phyloP scores from a whole-genome alignment of 768 basidiomycete species.

The Antrodiella citrinella region DNA sequence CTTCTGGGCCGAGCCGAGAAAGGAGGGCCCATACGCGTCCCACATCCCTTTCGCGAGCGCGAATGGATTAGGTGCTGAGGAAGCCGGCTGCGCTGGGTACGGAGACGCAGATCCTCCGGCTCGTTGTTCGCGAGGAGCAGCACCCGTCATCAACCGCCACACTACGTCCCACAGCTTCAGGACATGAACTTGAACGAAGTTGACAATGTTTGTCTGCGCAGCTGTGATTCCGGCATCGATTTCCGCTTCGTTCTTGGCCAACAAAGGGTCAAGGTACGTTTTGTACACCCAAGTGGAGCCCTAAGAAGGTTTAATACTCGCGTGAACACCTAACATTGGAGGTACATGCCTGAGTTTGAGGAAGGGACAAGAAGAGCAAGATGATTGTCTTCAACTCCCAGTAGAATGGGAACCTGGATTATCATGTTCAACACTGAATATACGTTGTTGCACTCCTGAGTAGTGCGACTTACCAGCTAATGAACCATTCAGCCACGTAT shows the following conservation, averaged over 20 bases:
- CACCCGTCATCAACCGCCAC: slow-evolving; percentile 36
- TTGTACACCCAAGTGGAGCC: slow-evolving; percentile 62
- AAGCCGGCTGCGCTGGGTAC: slow-evolving; percentile 15
- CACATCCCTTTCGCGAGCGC: slow-evolving; percentile 19
- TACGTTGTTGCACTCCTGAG: slow-evolving; percentile 2
- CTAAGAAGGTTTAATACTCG: slow-evolving; percentile 25
- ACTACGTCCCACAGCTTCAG: slow-evolving; percentile 39
- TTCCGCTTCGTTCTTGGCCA: slow-evolving; percentile 46
- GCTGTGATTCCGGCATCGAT: slow-evolving; percentile 52
- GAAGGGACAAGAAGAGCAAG: slow-evolving; percentile 58
- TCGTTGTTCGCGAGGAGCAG: slow-evolving; percentile 12
- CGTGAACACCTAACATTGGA: slow-evolving; percentile 4
- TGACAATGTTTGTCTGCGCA: slow-evolving; percentile 43
- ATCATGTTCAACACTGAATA: slow-evolving; percentile 12
- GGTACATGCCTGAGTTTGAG: slow-evolving; percentile 51
- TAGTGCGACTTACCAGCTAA: slow-evolving; percentile 47
- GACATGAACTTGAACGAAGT: slow-evolving; percentile 49
- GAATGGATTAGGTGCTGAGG: slow-evolving; percentile 18
- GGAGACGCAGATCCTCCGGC: slow-evolving; percentile 11
- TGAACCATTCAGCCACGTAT: slow-evolving; percentile 51
- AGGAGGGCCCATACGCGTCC: slow-evolving; percentile 32
- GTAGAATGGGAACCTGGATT: slow-evolving; percentile 63
- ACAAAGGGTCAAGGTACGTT: slow-evolving; percentile 53
- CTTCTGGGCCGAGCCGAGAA: slow-evolving; percentile 24
- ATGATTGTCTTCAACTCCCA: slow-evolving; percentile 67